Percentiles rank a stretch among this genome's conserved stretches.
Conservation (phyloP, 352 stramenopile species). For the Phytophthora kernoviae region DNA sequence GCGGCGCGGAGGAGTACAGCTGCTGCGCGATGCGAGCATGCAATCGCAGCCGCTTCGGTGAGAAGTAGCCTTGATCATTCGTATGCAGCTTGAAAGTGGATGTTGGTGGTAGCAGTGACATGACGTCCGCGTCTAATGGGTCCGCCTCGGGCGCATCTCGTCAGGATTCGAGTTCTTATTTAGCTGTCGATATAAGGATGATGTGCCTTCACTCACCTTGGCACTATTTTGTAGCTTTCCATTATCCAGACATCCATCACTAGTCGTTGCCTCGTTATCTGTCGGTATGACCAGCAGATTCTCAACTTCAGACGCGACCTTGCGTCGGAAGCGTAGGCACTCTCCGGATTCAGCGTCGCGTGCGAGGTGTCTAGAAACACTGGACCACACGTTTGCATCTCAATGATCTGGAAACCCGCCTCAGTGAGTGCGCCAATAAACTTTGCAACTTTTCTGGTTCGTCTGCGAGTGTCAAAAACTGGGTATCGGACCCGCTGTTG, state of each 20-base stretch:
- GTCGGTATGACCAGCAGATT: constrained; percentile 37
- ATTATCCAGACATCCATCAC: constrained; percentile 1
- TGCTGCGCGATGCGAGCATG: constrained; percentile 81
- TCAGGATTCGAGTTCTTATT: constrained; percentile 36
- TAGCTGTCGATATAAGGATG: constrained; percentile 42
- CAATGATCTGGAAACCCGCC: constrained; percentile 45
- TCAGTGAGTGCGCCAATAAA: constrained; percentile 47
- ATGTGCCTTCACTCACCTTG: constrained; percentile 26
- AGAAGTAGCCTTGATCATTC: constrained; percentile 67
- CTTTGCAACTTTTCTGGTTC: constrained; percentile 47
- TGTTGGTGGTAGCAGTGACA: constrained; percentile 33
- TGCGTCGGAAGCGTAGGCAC: constrained; percentile 54
- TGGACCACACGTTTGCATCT: constrained; percentile 61
- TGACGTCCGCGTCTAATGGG: constrained; percentile 48
- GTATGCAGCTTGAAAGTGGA: constrained; percentile 71
- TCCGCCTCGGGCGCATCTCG: constrained; percentile 40
- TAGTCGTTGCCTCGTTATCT: constrained; percentile 35
- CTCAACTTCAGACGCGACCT: constrained; percentile 59
- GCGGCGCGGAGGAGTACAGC: constrained; percentile 59
- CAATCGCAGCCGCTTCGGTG: constrained; percentile 56
- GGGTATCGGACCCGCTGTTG: constrained; percentile 19
- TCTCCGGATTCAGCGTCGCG: constrained; percentile 67
- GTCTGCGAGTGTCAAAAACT: constrained; percentile 62
- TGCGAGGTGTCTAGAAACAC: constrained; percentile 71
- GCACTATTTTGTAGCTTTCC: constrained; percentile 8